Base-by-base conservation (phyloP, 345 rosid species). In the Murraya koenigii region DNA sequence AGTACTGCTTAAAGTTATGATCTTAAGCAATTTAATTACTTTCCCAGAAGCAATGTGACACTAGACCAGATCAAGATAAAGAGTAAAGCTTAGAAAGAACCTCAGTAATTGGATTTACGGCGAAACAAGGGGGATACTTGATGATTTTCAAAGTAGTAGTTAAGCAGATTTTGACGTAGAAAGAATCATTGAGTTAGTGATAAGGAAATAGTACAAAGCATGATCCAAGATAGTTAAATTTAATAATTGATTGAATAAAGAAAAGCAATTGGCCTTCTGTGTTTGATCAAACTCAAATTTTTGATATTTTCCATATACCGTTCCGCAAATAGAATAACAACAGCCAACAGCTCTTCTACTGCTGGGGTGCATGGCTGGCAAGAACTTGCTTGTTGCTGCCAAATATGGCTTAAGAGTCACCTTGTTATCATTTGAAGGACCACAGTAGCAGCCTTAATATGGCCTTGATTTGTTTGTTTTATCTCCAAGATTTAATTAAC, bases 361-460 rank as follows among this genome's bases (percentile, higher is more conserved):
- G 41, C 28, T 54, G 64, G 41, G 2, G 74, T 33, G 23, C 41
- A 25, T 25, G 38, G 65, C 56, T 17, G 74, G 28, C 74, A 70
- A 70, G 38, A 41, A 28, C 36, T 61, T 41, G 66, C 32, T 26
- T 10, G 58, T 30, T 60, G 65, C 47, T 32, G 23, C 30, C 75
- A 30, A 9, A 33, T 6, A 22, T 73, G 14, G 25, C 76, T 6
- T 25, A 0, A 38, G 76, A 23, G 66, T 25, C 17, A 54, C 4
- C 44, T 65, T 62, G 44, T 32, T 75, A 63, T 5, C 28, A 75
- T 32, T 63, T 47, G 44, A 47, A 28, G 77, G 70, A 63, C 77
- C 61, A 22, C 47, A 28, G 23, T n/a, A 3, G 11, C 1, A 61
- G 47, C 11, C 36, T 74, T 20, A 36, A 20, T 8, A 74, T 44